Evolutionary conservation across 768 basidiomycete genomes (phyloP).

Genomic region (Leccinum imitatum): DNA sequence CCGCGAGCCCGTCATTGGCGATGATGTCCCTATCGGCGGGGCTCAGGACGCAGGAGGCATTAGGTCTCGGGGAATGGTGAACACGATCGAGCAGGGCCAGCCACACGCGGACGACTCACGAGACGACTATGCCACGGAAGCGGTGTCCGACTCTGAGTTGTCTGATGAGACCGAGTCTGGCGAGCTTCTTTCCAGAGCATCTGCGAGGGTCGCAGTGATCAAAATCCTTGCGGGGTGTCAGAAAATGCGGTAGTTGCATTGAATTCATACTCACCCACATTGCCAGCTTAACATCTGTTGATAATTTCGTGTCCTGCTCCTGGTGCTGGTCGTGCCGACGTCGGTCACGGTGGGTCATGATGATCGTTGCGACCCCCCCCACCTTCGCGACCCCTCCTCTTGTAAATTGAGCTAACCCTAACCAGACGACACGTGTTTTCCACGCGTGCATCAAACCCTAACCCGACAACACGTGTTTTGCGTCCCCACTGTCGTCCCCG

Average conservation of each 20-base stretch:
- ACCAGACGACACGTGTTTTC: background rate
- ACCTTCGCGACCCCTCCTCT: slow-evolving; percentile 5
- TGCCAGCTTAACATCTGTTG: slow-evolving; percentile 47
- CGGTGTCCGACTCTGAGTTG: slow-evolving; percentile 81
- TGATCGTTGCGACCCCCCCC: background rate
- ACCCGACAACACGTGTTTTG: slow-evolving; percentile 33
- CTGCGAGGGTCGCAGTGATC: slow-evolving; percentile 93
- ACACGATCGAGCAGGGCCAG: background rate
- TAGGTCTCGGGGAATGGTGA: slow-evolving; percentile 56
- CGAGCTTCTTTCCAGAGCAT: slow-evolving; percentile 88
- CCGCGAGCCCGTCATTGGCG: slow-evolving; percentile 45
- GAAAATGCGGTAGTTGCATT: background rate
- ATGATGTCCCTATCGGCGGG: slow-evolving; percentile 86
- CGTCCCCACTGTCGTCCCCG: slow-evolving; percentile 22
- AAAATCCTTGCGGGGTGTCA: slow-evolving; percentile 66
- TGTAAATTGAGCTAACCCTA: background rate
- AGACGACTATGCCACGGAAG: slow-evolving; percentile 91
- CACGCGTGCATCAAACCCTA: slow-evolving; percentile 21
- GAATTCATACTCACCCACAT: slow-evolving; percentile 80
- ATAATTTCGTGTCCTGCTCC: background rate
- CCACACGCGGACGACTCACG: slow-evolving; percentile 56
- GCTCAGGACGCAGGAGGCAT: slow-evolving; percentile 73
- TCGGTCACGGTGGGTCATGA: background rate
- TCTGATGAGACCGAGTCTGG: slow-evolving; percentile 79
- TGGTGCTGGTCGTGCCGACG: background rate